Base-by-base conservation (phyloP, 2,329 filamentous ascomycete genomes). In the Sclerotinia nivalis region DNA sequence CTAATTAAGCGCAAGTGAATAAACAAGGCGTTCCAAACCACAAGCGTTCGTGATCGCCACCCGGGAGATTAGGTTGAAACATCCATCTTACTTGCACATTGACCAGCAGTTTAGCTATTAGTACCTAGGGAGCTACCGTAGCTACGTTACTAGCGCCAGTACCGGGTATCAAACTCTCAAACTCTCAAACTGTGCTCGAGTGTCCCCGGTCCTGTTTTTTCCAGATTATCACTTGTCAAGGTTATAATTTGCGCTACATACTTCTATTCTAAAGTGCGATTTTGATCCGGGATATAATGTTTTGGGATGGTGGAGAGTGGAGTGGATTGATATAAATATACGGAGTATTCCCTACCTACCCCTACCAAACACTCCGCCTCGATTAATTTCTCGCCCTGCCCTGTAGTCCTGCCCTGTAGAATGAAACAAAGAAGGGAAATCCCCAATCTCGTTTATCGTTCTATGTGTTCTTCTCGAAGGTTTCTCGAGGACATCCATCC, bases 31-130 rank as follows among this genome's bases (percentile, higher is more conserved):
- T 34, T 37, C 10, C 54, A 37, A 28, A 40, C 37, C 22, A 20
- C 37, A 18, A 60, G 28, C n/a, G n/a, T 45, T 43, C 7, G n/a
- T 28, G 56, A 47, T 61, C 43, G 8, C 10, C 59, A 15, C 49
- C 5, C 34, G 22, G 45, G 60, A 64, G 45, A 64, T 64, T 64
- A 25, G 22, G 50, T 64, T 64, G 45, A 64, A 64, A 64, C 20
- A 64, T 18, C 7, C 40, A 43, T 43, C 10, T 56, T 31, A 34
- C 54, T 40, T 22, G 34, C 28, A 20, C 52, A 18, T 31, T 34
- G 20, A 34, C 18, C 28, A 56, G 22, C 18, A 37, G 12, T 7
- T 13, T 37, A 40, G 10, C 22, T 40, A 40, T 4, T 20, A n/a
- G 25, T 8, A 47, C 12, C 40, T 43, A 43, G 40, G 2, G 1